Evolutionary conservation across 1,139 yeast species (phyloP).

Genomic region (Nakaseomyces nivariensis): DNA sequence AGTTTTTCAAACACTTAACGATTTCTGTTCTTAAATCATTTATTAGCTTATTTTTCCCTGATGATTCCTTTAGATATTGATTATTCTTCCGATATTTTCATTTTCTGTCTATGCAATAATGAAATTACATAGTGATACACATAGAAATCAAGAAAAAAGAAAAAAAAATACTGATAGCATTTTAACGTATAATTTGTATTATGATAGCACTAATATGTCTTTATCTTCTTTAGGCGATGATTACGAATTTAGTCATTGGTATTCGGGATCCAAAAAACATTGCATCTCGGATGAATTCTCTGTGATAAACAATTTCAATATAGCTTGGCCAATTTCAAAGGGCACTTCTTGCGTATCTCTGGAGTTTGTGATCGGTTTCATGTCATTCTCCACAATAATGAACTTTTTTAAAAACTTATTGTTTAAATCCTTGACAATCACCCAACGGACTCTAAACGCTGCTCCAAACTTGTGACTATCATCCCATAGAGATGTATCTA

Average conservation of each 20-base stretch:
- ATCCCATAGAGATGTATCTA: slow-evolving; percentile 42
- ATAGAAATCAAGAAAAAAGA: not conserved
- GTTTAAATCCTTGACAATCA: slow-evolving; percentile 41
- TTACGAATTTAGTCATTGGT: no score
- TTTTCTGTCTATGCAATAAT: not conserved
- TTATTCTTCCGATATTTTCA: not conserved
- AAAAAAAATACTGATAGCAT: not conserved
- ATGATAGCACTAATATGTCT: no score
- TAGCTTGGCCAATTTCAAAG: slow-evolving; percentile 36
- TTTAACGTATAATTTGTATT: not conserved
- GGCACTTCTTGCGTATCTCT: slow-evolving; percentile 49
- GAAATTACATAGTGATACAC: not conserved
- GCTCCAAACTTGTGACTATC: slow-evolving; percentile 42
- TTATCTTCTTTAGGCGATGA: no score
- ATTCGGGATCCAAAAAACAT: slow-evolving; percentile 11
- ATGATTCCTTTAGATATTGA: not conserved
- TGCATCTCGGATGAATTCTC: slow-evolving; percentile 8
- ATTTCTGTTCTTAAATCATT: not conserved
- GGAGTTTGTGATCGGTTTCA: slow-evolving; percentile 47
- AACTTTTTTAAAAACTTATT: slow-evolving; percentile 40
- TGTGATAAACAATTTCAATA: slow-evolving; percentile 36
- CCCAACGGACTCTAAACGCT: slow-evolving; percentile 45
- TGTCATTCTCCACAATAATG: slow-evolving; percentile 37
- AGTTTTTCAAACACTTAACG: not conserved
- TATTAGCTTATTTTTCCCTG: not conserved